Evolutionary conservation across 2,329 filamentous ascomycete species (phyloP), one percentile per base, ranked within the genome.

Genomic region (Colletotrichum echinochloae): DNA sequence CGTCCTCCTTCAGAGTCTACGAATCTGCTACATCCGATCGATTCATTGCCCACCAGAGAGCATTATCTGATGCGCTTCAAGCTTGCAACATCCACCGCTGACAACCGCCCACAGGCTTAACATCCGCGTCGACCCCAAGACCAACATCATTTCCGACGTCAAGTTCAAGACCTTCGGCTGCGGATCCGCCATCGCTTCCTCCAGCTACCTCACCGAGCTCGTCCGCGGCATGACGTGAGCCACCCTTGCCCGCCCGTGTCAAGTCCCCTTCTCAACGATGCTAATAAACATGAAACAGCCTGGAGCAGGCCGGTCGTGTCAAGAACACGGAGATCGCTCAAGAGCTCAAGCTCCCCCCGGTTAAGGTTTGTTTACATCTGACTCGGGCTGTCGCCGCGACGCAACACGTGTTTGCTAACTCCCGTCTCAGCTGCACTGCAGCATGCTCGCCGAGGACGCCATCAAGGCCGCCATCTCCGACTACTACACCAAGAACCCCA

Each of bases 161-260:
- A 96, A 97, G 84, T 98, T 98, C 89, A 98, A 98, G 90, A 98
- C 95, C 0, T 98, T 98, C 79, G 95, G 95, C 61, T 98, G 95
- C 81, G 95, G 95, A 65, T 94, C 91, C 37, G 96, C 96, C 74
- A 99, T 99, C 82, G 96, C 96, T 52, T 95, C 92, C 74, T 97
- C 93, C 70, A 96, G 92, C 79, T 99, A 99, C 81, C 84, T 99
- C 77, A 99, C 96, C n/a, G 94, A 97, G 83, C 86, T 99, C 71
- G 95, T 99, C 73, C 90, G 94, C 74, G 96, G 96, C 72, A 99
- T 98, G 95, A 97, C 92, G 69, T 71, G 54, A 18, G 69, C 57
- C 35, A 20, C n/a, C 56, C 18, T 12, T 1, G 11, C 18, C 14
- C 3, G 9, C 14, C 20, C 44, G 12, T 23, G 8, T 11, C 4